Evolutionary conservation across 371 early-diverging fungal genomes (phyloP), one percentile per base, ranked within the genome.

Genomic region (Actinomortierella ambigua): DNA sequence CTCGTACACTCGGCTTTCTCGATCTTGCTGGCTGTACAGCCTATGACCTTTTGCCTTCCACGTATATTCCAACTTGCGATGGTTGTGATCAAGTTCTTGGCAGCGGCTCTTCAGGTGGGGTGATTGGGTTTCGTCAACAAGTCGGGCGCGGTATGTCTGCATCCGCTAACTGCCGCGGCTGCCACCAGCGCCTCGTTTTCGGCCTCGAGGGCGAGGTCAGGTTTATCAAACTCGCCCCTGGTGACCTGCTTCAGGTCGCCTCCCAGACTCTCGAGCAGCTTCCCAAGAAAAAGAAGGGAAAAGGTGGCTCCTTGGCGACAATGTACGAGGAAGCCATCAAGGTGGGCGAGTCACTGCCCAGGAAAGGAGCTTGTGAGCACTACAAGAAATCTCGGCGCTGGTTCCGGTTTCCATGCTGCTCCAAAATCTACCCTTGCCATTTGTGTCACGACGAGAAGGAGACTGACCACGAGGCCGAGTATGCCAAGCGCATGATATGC

Each of bases 321-420:
- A 24, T 23, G 51, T 53, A 63, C 9, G 69, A 68, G 18, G 56
- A 57, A 15, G 68, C 62, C 29, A 59, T 75, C 59, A 65, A 57
- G 41, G 57, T 69, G 1, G 65, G 70, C 0, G 76, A 90, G 59
- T 86, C 92, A 5, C 78, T 96, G 40, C 94, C 95, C 0, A 69
- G 88, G 42, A 86, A 90, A 53, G 99, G 99, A 0, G 82, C 93
- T 0, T 99, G 99, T 75, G 77, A 81, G 53, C 99, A 99, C 78
- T 99, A 97, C 78, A 83, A 87, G 39, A 95, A 93, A 77, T 95
- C 95, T 6, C 91, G 89, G 54, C 86, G 97, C 50, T 98, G 97
- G 97, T 94, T 98, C 79, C 85, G 98, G 17, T 99, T 99, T 79
- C 94, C 96, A 0, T 99, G 99, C 50, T 96, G 96, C 70, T 86